Conservation (phyloP, 2,329 filamentous ascomycete species). For the Pseudogymnoascus sp. region DNA sequence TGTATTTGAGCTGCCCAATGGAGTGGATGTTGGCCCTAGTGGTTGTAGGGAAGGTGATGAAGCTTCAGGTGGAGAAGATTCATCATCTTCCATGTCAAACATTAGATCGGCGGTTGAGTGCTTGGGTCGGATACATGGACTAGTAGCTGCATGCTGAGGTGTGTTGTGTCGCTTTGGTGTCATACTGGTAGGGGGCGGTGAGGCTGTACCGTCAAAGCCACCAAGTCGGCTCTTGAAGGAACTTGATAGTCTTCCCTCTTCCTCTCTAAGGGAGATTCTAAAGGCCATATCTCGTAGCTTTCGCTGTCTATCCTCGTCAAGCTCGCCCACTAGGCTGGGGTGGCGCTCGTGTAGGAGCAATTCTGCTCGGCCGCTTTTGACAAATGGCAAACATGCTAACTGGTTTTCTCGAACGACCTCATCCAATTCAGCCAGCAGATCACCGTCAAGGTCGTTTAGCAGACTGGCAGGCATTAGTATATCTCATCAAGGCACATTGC, state of each 20-base stretch:
- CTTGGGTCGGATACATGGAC: conserved; percentile 59
- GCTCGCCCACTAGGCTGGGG: conserved; percentile 40
- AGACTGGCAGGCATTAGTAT: conserved; percentile 32
- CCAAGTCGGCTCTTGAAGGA: conserved; percentile 53
- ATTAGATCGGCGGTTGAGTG: conserved; percentile 69
- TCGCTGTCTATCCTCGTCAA: conserved; percentile 59
- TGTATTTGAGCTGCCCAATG: background rate
- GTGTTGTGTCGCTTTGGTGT: conserved; percentile 39
- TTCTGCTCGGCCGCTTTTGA: conserved; percentile 65
- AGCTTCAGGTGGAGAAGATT: conserved; percentile 16
- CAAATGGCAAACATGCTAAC: conserved; percentile 64
- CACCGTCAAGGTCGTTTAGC: conserved; percentile 75
- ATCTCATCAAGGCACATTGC: conserved; percentile 16
- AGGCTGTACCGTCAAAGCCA: conserved; percentile 52
- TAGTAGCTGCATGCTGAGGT: conserved; percentile 47
- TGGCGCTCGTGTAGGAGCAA: conserved; percentile 49
- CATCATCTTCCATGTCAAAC: conserved; percentile 79
- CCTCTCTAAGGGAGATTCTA: conserved; percentile 51
- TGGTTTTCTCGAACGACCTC: conserved; percentile 75
- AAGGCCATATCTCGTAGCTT: conserved; percentile 71
- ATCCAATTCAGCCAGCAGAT: conserved; percentile 74
- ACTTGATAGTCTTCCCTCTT: conserved; percentile 52
- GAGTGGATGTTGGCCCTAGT: background rate
- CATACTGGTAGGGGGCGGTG: conserved; percentile 31
- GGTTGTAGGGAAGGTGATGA: conserved; percentile 14